Conservation (phyloP, 805 yeast genomes). For the Ogataea haglerorum region DNA sequence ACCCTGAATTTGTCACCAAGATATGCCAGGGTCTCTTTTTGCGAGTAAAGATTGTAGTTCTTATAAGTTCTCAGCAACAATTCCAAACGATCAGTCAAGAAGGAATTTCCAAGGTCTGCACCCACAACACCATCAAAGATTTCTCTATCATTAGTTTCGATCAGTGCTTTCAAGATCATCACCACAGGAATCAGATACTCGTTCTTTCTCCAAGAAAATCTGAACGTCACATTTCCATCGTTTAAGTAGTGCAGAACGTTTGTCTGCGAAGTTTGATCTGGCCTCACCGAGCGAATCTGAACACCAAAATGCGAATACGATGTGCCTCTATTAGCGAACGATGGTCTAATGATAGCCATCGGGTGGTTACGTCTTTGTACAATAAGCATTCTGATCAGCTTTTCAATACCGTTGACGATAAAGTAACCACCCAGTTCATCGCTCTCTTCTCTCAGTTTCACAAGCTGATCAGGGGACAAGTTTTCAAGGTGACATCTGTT, state of each 20-base stretch:
- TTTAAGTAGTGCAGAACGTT: conserved; percentile 93
- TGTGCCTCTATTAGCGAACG: conserved; percentile 92
- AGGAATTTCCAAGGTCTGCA: conserved; percentile 78
- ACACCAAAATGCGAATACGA: conserved; percentile 86
- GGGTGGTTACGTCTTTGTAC: conserved; percentile 98
- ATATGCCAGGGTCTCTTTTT: conserved; percentile 87
- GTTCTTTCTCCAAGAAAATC: conserved; percentile 96
- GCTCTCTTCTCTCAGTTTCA: conserved; percentile 76
- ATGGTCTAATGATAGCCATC: conserved; percentile 94
- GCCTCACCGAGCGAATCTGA: conserved; percentile 90
- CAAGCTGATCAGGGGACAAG: conserved; percentile 78
- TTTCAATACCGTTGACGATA: conserved; percentile 94
- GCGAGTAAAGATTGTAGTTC: conserved; percentile 70
- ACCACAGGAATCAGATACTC: conserved; percentile 92
- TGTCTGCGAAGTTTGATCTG: conserved; percentile 96
- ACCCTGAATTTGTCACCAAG: conserved; percentile 95
- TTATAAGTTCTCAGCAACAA: conserved; percentile 85
- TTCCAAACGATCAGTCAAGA: conserved; percentile 97
- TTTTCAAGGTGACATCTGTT: conserved; percentile 90
- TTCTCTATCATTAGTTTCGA: conserved; percentile 90
- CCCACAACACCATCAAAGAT: conserved; percentile 96
- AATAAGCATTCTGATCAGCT: conserved; percentile 92
- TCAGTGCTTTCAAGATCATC: conserved; percentile 86
- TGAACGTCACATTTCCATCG: conserved; percentile 94
- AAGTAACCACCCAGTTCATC: conserved; percentile 98